Base-by-base conservation (phyloP, 768 basidiomycete species). In the Gelatoporia subvermispora region DNA sequence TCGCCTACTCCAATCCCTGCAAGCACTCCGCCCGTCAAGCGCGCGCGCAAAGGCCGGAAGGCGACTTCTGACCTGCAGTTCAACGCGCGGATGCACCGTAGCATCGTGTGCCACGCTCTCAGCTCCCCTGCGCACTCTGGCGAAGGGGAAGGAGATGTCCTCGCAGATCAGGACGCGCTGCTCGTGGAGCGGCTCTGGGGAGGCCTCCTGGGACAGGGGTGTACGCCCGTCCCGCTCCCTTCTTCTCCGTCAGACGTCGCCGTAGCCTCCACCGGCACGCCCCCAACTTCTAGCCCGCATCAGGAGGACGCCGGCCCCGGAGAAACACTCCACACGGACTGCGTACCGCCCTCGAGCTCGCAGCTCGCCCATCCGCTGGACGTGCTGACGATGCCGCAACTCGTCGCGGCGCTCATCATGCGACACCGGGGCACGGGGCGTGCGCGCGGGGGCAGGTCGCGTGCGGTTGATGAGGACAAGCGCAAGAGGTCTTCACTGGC, bases 51-150 rank as follows among this genome's bases (percentile, higher is more conserved):
- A 49, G 48, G 49, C 16, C 50, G 48, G 45, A 51, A 51, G 18
- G 35, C 49, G 35, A 38, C 54, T 1, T 58, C 61, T 16, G 72
- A 73, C 42, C 52, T 69, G 8, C 63, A 63, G 48, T 71, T 71
- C 63, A 53, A 70, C 37, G 67, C 65, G 1, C 59, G 65, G 13
- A 48, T 72, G 20, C 69, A 70, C 48, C 59, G 65, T 38, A 72
- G 68, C 45, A 61, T 72, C 43, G 35, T 58, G 16, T 51, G 55
- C 8, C 57, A 53, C 24, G 54, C 66, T 4, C 55, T 53, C 18
- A 8, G n/a, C 35, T 37, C 38, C 38, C 20, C 34, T 39, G 28
- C 2, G 34, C 23, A 28, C n/a, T n/a, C n/a, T n/a, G n/a, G n/a
- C n/a, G 35, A 45, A 23, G 42, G 17, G 24, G 25, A 3, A 15